Conservation (phyloP, 2,329 filamentous ascomycete genomes). For the Aspergillus tubingensis region DNA sequence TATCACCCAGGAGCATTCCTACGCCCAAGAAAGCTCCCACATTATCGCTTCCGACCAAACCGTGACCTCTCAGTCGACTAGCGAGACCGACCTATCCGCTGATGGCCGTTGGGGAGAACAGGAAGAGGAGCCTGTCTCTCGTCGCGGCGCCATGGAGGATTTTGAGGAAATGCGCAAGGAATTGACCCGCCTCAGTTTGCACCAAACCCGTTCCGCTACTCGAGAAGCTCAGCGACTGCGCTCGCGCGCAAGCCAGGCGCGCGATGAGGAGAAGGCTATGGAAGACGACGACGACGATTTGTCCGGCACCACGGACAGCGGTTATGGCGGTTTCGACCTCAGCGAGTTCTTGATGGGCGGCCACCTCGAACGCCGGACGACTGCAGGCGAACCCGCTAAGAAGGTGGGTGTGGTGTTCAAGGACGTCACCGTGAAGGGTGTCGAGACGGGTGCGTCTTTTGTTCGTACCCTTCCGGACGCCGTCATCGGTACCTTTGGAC, state of each 20-base stretch:
- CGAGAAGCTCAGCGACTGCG: conserved; percentile 31
- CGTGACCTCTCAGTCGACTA: conserved; percentile 18
- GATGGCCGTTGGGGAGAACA: conserved; percentile 65
- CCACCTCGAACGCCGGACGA: conserved; percentile 71
- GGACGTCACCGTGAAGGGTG: conserved; percentile 72
- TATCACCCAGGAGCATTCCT: conserved; percentile 4
- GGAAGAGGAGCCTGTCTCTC: conserved; percentile 58
- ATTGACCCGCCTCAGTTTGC: conserved; percentile 55
- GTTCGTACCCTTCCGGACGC: conserved; percentile 74
- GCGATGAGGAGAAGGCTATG: conserved; percentile 50
- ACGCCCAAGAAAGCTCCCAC: conserved; percentile 5
- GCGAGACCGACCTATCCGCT: conserved; percentile 19
- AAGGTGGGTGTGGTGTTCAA: conserved; percentile 77
- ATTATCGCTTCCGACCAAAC: conserved; percentile 15
- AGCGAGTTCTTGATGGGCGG: conserved; percentile 71
- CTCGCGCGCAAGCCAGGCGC: conserved; percentile 30
- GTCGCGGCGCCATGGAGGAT: conserved; percentile 59
- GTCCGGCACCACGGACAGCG: conserved; percentile 20
- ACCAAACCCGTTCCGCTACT: conserved; percentile 35
- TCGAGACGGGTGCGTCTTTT: conserved; percentile 66
- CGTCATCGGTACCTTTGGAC: conserved; percentile 75
- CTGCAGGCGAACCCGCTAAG: conserved; percentile 67
- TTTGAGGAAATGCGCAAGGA: conserved; percentile 59
- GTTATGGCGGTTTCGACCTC: conserved; percentile 61
- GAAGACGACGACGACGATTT: conserved; percentile 37